A percentile compares a stretch with the other conserved stretches of the same genome.
Evolutionary conservation across 2,329 filamentous ascomycete genomes (phyloP).

Genomic region (Plectosphaerella cucumerina): DNA sequence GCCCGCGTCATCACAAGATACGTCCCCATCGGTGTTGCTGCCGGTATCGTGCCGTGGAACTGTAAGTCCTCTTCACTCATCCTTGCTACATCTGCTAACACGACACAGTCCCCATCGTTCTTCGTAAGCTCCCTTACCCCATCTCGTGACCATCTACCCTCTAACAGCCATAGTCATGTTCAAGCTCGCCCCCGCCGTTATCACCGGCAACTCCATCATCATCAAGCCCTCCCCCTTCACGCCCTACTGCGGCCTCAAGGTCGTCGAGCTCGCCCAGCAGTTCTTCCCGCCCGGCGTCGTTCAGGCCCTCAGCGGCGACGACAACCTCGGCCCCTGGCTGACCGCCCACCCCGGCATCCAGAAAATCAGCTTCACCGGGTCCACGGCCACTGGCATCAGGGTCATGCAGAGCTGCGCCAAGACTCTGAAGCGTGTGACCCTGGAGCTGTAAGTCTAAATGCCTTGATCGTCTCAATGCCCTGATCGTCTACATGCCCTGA

Average conservation of each 20-base stretch:
- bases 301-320: conserved; percentile 56
- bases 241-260: conserved; percentile 54
- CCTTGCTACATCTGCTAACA: neutral
- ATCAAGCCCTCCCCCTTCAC: conserved; percentile 56
- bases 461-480: no score
- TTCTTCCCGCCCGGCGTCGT: conserved; percentile 61
- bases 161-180: conserved; percentile 26
- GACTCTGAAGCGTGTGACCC: conserved; percentile 56
- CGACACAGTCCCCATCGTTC: conserved; percentile 8
- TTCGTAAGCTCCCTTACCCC: conserved; percentile 1
- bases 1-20: conserved; percentile 23
- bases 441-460: conserved; percentile 42
- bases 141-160: neutral
- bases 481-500: no score
- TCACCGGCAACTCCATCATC: conserved; percentile 55
- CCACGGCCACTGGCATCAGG: conserved; percentile 54
- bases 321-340: conserved; percentile 54
- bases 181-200: conserved; percentile 53
- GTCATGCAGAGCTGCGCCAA: conserved; percentile 51
- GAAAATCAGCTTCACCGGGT: conserved; percentile 63
- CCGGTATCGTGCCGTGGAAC: conserved; percentile 52
- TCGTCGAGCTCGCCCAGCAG: conserved; percentile 52
- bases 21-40: conserved; percentile 34
- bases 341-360: conserved; percentile 55
- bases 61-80: conserved; percentile 47